Conservation (phyloP, 2,329 filamentous ascomycete species). For the Gaeumannomyces tritici region DNA sequence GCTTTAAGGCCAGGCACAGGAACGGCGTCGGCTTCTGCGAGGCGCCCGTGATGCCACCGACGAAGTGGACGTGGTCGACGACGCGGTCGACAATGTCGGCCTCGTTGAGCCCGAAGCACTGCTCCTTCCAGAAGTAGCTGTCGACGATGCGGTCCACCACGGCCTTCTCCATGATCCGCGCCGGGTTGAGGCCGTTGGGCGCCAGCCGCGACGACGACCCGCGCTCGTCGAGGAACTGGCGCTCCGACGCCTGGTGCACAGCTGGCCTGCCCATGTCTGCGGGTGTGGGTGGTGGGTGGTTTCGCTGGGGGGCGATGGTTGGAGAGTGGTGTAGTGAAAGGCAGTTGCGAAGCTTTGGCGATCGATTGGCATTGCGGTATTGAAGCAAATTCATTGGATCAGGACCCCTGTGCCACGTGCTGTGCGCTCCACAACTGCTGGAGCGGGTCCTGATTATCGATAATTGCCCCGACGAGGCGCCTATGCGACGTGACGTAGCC, state of each 20-base stretch:
- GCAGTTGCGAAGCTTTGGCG: too few species aligned
- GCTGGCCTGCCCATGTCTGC: conserved; percentile 1
- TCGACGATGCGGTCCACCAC: conserved; percentile 93
- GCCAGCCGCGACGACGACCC: conserved; percentile 64
- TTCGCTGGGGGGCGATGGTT: too few species aligned
- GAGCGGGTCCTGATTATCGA: neutral
- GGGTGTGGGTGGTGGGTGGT: neutral
- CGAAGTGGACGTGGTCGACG: conserved; percentile 67
- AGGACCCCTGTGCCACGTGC: too few species aligned
- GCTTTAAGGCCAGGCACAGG: conserved; percentile 87
- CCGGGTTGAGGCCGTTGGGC: conserved; percentile 82
- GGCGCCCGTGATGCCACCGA: conserved; percentile 81
- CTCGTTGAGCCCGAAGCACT: conserved; percentile 91
- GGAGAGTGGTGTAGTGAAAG: too few species aligned
- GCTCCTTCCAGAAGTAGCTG: conserved; percentile 96
- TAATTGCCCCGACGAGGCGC: neutral
- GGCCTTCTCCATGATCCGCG: conserved; percentile 91
- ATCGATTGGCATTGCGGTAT: too few species aligned
- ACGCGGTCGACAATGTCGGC: conserved; percentile 79
- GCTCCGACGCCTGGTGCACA: conserved; percentile 67
- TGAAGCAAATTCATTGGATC: neutral
- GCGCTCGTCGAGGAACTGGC: conserved; percentile 79
- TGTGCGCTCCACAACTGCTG: too few species aligned
- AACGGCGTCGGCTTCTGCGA: conserved; percentile 86
- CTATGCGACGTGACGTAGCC: neutral